phyloP scores from a whole-genome alignment of 2,329 filamentous ascomycete species.

The Colletotrichum acutatum region DNA sequence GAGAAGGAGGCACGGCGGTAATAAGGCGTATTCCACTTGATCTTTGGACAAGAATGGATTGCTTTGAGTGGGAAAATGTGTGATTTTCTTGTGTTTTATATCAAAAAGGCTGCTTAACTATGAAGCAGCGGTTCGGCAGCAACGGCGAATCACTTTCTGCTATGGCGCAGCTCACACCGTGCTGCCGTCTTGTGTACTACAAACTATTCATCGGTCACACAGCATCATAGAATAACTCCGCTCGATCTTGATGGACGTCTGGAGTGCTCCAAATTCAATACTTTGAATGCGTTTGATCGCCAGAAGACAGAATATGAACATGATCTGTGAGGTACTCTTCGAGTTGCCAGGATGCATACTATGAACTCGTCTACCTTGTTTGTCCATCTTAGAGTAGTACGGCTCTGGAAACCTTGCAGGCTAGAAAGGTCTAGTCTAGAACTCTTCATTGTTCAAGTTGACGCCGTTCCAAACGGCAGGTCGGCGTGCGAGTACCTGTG shows the following conservation, averaged over 20 bases:
- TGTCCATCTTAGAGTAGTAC: not conserved
- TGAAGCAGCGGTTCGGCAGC: not conserved
- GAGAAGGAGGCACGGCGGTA: conserved; percentile 29
- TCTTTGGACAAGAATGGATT: not conserved
- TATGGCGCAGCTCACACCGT: not conserved
- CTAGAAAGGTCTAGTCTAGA: not conserved
- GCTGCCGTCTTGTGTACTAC: conserved; percentile 13
- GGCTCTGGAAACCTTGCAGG: not conserved
- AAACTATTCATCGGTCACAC: not conserved
- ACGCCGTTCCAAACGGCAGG: not conserved
- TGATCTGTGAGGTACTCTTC: not conserved
- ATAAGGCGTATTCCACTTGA: not conserved
- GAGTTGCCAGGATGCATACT: not conserved
- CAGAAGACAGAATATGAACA: not conserved
- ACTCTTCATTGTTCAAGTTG: not conserved
- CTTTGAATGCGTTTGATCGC: not conserved
- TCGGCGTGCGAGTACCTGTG: not conserved
- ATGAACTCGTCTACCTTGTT: not conserved
- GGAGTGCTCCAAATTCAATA: not conserved
- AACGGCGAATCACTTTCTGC: conserved; percentile 1
- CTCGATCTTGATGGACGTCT: conserved; percentile 18
- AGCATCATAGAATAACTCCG: conserved; percentile 25
- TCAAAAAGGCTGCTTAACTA: conserved; percentile 1
- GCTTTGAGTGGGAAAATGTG: not conserved
- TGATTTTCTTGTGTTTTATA: conserved; percentile 13